Conservation (phyloP, 2,329 filamentous ascomycete genomes). For the Xylaria sp. region DNA sequence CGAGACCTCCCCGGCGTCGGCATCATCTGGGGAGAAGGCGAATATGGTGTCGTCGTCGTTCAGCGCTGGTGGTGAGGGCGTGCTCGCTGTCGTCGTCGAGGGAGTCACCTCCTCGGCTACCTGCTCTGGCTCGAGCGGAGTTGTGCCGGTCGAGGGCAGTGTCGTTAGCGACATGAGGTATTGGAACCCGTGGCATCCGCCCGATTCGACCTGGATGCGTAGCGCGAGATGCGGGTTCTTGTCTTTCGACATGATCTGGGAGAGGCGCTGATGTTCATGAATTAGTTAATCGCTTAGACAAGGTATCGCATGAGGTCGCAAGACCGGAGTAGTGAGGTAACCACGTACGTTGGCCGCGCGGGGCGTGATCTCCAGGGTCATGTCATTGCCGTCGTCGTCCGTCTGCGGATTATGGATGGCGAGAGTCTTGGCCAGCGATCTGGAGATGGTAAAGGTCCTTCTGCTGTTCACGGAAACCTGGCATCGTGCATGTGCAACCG, state of each 20-base stretch:
- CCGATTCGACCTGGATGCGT: slow-evolving; percentile 91
- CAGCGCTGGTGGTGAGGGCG: slow-evolving; percentile 38
- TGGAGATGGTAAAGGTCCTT: slow-evolving; percentile 26
- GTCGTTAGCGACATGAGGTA: slow-evolving; percentile 90
- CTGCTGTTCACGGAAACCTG: not conserved
- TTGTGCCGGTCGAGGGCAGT: slow-evolving; percentile 54
- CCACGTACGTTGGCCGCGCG: slow-evolving; percentile 77
- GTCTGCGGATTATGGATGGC: slow-evolving; percentile 75
- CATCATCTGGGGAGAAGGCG: slow-evolving; percentile 67
- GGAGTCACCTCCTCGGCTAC: slow-evolving; percentile 41
- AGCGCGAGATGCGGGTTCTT: slow-evolving; percentile 82
- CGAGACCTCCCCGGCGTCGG: slow-evolving; percentile 36
- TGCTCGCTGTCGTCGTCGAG: slow-evolving; percentile 46
- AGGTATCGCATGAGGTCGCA: not conserved
- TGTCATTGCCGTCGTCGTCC: slow-evolving; percentile 85
- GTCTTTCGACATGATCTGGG: slow-evolving; percentile 78
- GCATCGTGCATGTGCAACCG: slow-evolving; percentile 11
- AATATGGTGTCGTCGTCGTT: slow-evolving; percentile 89
- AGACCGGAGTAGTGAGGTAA: not conserved
- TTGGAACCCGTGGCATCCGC: slow-evolving; percentile 97
- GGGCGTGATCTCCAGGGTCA: slow-evolving; percentile 84
- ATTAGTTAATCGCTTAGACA: slow-evolving; percentile 6
- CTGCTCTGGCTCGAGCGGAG: slow-evolving; percentile 16
- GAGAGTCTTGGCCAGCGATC: slow-evolving; percentile 53
- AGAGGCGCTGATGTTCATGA: slow-evolving; percentile 66